Conservation (phyloP, 768 basidiomycete species). For the Naganishia randhawae region DNA sequence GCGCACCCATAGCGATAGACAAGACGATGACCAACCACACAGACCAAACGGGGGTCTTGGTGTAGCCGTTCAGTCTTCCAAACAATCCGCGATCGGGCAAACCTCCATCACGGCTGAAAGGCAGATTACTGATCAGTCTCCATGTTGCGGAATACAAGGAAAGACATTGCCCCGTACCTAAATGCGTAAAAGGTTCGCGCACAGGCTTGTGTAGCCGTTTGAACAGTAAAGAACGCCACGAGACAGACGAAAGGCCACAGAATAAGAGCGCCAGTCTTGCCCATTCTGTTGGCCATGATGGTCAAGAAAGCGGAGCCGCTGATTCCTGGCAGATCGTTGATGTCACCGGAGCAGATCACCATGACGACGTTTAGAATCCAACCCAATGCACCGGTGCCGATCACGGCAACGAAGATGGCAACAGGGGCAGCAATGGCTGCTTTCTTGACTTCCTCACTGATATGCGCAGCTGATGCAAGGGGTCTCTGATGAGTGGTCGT, state of each 20-base stretch:
- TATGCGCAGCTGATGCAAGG: slow-evolving; percentile 47
- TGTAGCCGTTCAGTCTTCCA: slow-evolving; percentile 61
- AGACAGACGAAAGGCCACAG: slow-evolving; percentile 62
- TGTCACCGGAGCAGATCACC: slow-evolving; percentile 70
- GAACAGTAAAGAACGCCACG: slow-evolving; percentile 81
- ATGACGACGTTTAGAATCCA: slow-evolving; percentile 85
- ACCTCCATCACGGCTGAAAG: slow-evolving; percentile 52
- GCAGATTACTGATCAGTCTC: not conserved
- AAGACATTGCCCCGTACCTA: slow-evolving; percentile 59
- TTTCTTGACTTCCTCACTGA: slow-evolving; percentile 51
- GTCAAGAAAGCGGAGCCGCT: slow-evolving; percentile 71
- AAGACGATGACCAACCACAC: slow-evolving; percentile 70
- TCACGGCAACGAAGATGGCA: slow-evolving; percentile 52
- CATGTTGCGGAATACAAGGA: too few species aligned
- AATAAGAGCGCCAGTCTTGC: slow-evolving; percentile 68
- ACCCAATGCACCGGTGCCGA: slow-evolving; percentile 58
- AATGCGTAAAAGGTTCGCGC: slow-evolving; percentile 81
- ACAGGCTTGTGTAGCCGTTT: slow-evolving; percentile 70
- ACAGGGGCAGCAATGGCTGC: slow-evolving; percentile 52
- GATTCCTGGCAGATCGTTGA: slow-evolving; percentile 60
- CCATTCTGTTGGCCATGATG: slow-evolving; percentile 74
- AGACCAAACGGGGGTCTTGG: slow-evolving; percentile 71
- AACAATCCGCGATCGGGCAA: slow-evolving; percentile 77
- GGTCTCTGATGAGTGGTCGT: not conserved
- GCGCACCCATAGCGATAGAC: slow-evolving; percentile 60